Conservation (phyloP, 129 eudicot species). For the Ambrosia artemisiifolia region DNA sequence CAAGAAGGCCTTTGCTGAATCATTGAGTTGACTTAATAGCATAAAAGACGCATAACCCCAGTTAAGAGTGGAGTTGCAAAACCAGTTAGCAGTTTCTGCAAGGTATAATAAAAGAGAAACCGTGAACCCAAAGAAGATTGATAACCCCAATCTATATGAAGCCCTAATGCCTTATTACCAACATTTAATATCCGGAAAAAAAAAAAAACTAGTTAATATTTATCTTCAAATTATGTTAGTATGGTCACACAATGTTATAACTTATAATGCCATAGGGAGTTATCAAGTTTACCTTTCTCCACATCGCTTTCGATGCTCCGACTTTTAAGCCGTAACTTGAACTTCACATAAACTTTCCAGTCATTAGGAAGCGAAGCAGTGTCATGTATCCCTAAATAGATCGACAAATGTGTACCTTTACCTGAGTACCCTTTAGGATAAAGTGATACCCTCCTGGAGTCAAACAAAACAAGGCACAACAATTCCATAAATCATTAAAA, state of each 20-base stretch:
- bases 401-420: conserved; percentile 3
- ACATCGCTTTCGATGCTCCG: not conserved
- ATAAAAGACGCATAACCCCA: not conserved
- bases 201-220: too few relatives aligned
- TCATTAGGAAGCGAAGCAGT: not conserved
- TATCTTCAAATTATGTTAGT: too few relatives aligned
- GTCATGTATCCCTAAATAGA: conserved; percentile 6
- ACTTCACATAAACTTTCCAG: conserved; percentile 16
- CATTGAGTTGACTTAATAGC: not conserved
- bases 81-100: conserved; percentile 17
- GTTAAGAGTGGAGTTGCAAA: not conserved
- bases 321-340: conserved; percentile 1
- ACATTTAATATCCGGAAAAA: too few relatives aligned
- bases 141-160: too few relatives aligned
- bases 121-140: too few relatives aligned
- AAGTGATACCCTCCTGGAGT: conserved; percentile 6
- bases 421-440: not conserved
- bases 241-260: not conserved
- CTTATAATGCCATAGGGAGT: too few relatives aligned
- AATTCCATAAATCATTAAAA: not conserved
- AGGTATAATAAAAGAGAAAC: not conserved
- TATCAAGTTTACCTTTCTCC: not conserved
- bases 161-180: too few relatives aligned
- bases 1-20: not conserved
- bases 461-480: not conserved